Evolutionary conservation across 805 yeast genomes (phyloP).

Genomic region (Metschnikowia colocasiae): DNA sequence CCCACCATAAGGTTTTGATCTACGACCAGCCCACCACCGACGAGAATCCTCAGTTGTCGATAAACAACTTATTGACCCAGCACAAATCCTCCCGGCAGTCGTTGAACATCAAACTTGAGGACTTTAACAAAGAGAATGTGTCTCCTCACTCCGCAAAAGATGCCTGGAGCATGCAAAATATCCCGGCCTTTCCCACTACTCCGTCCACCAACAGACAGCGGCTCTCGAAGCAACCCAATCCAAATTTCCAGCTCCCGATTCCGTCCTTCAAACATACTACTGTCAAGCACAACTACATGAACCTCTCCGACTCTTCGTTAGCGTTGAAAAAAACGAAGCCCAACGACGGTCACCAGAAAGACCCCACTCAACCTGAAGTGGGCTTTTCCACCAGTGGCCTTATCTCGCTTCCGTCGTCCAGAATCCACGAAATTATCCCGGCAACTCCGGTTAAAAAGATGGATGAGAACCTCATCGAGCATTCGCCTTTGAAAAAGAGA

Average conservation of each 20-base stretch:
- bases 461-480: constrained; percentile 22
- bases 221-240: constrained; percentile 5
- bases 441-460: constrained; percentile 67
- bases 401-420: constrained; percentile 48
- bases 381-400: constrained; percentile 52
- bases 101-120: constrained; percentile 27
- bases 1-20: constrained; percentile 33
- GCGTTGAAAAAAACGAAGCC: constrained; percentile 32
- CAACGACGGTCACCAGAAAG: constrained; percentile 1
- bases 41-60: constrained; percentile 39
- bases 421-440: constrained; percentile 48
- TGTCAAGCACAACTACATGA: constrained; percentile 34
- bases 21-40: constrained; percentile 24
- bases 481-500: constrained; percentile 1
- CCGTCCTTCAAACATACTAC: constrained; percentile 1
- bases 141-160: constrained; percentile 8
- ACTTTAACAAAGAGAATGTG: constrained; percentile 12
- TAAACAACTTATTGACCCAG: constrained; percentile 35
- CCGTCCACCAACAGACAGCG: background rate
- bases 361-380: constrained; percentile 3
- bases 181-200: background rate
- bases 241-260: constrained; percentile 3
- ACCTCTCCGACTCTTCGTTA: constrained; percentile 37
- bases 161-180: background rate
- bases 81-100: constrained; percentile 37